Evolutionary conservation across 2,329 filamentous ascomycete species (phyloP).

Genomic region (Fusarium kyushuense): DNA sequence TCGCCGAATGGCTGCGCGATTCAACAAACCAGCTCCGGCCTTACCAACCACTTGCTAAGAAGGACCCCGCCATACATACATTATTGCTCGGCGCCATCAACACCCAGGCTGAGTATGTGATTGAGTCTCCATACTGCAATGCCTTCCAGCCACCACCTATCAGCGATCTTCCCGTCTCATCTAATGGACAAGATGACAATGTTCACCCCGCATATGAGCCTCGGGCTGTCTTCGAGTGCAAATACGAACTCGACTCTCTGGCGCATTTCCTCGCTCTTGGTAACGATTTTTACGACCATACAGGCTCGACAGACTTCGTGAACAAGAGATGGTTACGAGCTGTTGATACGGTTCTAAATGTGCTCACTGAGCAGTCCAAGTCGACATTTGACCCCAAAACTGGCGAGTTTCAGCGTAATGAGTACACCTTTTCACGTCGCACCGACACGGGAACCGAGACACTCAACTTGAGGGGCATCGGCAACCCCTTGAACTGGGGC

Average conservation of each 20-base stretch:
- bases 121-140: constrained; percentile 96
- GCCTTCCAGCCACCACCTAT: constrained; percentile 95
- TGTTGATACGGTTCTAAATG: constrained; percentile 76
- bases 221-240: constrained; percentile 92
- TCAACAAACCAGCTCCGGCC: constrained; percentile 93
- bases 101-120: constrained; percentile 94
- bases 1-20: constrained; percentile 92
- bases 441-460: constrained; percentile 92
- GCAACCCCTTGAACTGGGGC: constrained; percentile 88
- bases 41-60: constrained; percentile 86
- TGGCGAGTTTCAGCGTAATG: constrained; percentile 74
- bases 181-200: constrained; percentile 83
- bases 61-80: constrained; percentile 80
- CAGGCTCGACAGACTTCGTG: constrained; percentile 81
- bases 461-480: constrained; percentile 81
- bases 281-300: constrained; percentile 88
- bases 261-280: constrained; percentile 88
- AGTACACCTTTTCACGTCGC: constrained; percentile 87
- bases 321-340: constrained; percentile 83
- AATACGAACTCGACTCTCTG: constrained; percentile 97
- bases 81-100: constrained; percentile 94
- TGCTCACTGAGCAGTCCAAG: constrained; percentile 82
- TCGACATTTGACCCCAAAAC: constrained; percentile 81
- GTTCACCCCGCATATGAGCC: constrained; percentile 92
- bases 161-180: constrained; percentile 76